Evolutionary conservation across 2,329 filamentous ascomycete species (phyloP).

Genomic region (Botrytis aclada): DNA sequence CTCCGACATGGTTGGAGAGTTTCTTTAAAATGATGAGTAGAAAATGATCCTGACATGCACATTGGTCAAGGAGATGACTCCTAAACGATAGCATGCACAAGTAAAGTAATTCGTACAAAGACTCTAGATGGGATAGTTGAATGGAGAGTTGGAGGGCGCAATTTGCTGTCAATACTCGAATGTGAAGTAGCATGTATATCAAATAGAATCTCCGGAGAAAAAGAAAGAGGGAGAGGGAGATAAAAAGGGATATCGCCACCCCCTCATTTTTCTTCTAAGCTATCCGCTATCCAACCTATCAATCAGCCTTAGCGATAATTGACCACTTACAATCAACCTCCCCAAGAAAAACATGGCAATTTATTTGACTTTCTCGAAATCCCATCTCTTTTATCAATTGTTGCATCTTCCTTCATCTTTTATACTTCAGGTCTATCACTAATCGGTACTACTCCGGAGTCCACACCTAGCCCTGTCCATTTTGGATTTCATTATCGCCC

Average conservation of each 20-base stretch:
- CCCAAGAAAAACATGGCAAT: not conserved
- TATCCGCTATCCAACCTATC: not conserved
- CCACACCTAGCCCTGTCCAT: not conserved
- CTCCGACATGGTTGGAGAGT: not conserved
- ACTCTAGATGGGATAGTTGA: not conserved
- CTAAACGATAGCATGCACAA: not conserved
- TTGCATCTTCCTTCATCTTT: not conserved
- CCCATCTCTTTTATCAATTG: not conserved
- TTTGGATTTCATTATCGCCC: not conserved
- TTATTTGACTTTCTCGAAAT: not conserved
- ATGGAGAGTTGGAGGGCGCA: not conserved
- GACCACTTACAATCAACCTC: not conserved
- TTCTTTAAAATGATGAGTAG: not conserved
- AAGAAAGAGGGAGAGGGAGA: not conserved
- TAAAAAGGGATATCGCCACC: not conserved
- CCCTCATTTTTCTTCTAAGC: not conserved
- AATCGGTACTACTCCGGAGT: not conserved
- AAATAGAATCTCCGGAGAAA: not conserved
- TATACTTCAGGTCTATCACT: not conserved
- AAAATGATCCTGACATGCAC: not conserved
- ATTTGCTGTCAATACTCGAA: not conserved
- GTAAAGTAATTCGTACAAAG: not conserved
- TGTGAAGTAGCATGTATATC: not conserved
- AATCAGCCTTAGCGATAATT: not conserved
- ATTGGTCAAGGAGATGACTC: not conserved